These are phyloP conservation scores for Arxiozyma heterogenica DNA, from an alignment of 1,139 yeast genomes.

Conservation along the genomic window DNA sequence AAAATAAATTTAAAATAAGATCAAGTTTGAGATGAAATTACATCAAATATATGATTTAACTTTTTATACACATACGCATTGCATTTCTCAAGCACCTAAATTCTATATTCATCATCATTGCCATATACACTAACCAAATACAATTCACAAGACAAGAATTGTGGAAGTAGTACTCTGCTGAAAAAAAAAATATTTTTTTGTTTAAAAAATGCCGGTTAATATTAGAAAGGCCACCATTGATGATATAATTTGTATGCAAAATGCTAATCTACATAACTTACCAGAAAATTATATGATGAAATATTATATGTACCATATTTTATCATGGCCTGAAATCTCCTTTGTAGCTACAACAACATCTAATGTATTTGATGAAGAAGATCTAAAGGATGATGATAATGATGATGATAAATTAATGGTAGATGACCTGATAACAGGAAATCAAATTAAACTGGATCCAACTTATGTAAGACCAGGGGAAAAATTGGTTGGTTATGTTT, in stretches of 20 bases:
- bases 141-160: not conserved
- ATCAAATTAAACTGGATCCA: slow-evolving; percentile 35
- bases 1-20: too few species aligned
- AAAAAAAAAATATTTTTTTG: not conserved
- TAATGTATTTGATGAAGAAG: slow-evolving; percentile 32
- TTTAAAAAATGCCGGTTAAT: slow-evolving; percentile 59
- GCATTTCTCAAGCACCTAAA: not conserved
- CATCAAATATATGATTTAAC: not conserved
- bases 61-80: too few species aligned
- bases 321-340: slow-evolving; percentile 97
- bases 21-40: not conserved
- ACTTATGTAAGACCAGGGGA: slow-evolving; percentile 59
- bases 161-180: not conserved
- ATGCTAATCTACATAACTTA: slow-evolving; percentile 82
- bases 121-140: not conserved
- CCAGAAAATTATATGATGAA: slow-evolving; percentile 93
- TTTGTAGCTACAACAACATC: slow-evolving; percentile 82
- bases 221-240: slow-evolving; percentile 81
- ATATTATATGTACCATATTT: slow-evolving; percentile 84
- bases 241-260: slow-evolving; percentile 92
- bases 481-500: slow-evolving; percentile 84
- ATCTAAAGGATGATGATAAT: slow-evolving; percentile 22
- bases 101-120: too few species aligned
- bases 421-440: slow-evolving; percentile 15
- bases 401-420: slow-evolving; percentile 26